Base-by-base conservation (phyloP, 345 rosid genomes). In the Aurinia saxatilis region DNA sequence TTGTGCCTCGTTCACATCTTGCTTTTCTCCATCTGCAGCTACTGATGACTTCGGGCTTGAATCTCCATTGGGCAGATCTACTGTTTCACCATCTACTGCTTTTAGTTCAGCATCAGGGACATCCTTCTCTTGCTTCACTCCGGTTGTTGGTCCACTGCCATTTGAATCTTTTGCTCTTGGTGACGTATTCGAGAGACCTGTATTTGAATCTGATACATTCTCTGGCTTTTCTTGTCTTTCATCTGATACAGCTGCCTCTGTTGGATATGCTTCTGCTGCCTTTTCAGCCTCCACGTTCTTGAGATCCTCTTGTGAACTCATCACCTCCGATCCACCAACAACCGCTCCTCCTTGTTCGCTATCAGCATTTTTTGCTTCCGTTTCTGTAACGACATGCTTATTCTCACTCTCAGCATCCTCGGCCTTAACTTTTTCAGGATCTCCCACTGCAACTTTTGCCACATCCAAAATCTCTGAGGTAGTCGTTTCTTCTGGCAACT, bases 1-100 rank as follows among this genome's bases (percentile, higher is more conserved):
- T 29, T 75, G 85, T 8, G 68, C 63, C 73, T 87, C 96, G 30
- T 59, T 31, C 66, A 75, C 96, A 10, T 84, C 85, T 61, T 78
- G 84, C 72, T 84, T 83, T 72, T 76, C 93, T 70, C 64, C 82
- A 54, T 77, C 85, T 59, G 73, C 61, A 63, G 74, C 66, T 49
- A 72, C 60, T 41, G 51, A 68, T 64, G 75, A 66, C 71, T 72
- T 68, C 33, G 38, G 64, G 49, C 60, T 70, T 8, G 35, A 63
- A 23, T 76, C 81, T 44, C 73, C 80, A 54, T 48, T 59, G 8
- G 77, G 64, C 36, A 58, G 44, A 64, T 77, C 82, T 50, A 61
- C 72, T 30, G 65, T 30, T 50, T 75, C 73, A 21, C 69, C 82
- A 35, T 73, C 73, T 50, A 41, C 56, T 50, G 55, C 50, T 67